These are phyloP conservation scores for Senna siamea DNA, from an alignment of 306 rosid genomes.

Conservation along the genomic window DNA sequence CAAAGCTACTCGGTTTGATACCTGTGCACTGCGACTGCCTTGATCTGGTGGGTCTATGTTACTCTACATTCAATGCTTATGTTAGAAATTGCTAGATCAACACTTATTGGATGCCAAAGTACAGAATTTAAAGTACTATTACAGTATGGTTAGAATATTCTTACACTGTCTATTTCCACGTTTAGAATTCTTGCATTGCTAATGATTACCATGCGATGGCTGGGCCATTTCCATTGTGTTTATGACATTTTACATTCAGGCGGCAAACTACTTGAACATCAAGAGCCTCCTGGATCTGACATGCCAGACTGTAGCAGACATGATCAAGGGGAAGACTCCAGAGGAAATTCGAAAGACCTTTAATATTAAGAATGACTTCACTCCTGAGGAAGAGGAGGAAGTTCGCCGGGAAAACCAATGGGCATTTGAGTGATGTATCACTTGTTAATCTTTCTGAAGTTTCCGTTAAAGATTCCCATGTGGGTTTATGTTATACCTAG, in stretches of 20 bases:
- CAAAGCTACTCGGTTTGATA: no score
- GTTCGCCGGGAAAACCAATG: constrained; percentile 84
- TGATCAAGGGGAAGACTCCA: constrained; percentile 83
- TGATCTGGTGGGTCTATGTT: no score
- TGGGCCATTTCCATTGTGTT: neutral
- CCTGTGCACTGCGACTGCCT: no score
- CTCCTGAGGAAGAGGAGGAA: constrained; percentile 82
- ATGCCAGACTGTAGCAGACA: constrained; percentile 79
- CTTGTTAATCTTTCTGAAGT: constrained; percentile 12
- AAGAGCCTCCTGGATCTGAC: constrained; percentile 77
- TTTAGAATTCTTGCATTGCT: neutral
- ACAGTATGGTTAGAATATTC: no score
- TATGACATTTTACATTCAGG: constrained; percentile 47
- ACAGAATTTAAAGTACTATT: neutral
- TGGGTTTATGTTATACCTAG: constrained; percentile 39
- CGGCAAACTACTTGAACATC: constrained; percentile 84
- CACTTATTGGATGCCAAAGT: neutral
- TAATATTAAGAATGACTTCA: constrained; percentile 76
- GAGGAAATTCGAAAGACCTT: constrained; percentile 83
- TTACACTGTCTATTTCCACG: no score
- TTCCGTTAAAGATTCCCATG: constrained; percentile 17
- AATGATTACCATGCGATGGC: neutral
- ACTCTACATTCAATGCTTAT: no score
- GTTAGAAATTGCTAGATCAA: neutral
- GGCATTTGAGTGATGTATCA: constrained; percentile 68